Evolutionary conservation across 2,329 filamentous ascomycete species (phyloP), one percentile per base, ranked within the genome.

Genomic region (Ustilaginoidea virens): DNA sequence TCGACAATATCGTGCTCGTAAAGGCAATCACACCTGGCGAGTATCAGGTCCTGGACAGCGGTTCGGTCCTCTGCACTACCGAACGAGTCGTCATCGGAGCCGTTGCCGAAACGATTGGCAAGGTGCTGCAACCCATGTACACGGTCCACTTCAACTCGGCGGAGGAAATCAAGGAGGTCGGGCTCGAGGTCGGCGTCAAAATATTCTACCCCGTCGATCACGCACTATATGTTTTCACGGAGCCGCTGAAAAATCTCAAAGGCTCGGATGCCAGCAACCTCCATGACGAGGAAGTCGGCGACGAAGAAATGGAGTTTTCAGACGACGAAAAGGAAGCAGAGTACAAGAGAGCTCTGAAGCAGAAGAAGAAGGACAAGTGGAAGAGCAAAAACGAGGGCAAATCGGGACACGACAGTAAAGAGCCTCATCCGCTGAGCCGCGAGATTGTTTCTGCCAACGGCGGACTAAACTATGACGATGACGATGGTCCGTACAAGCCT

Each of bases 321-420:
- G 90, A 98, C 41, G 90, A 98, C 44, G 90, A 98, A 54, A 80
- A 81, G 41, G 90, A 98, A 53, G 78, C 79, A 6, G 81, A 85
- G 42, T 73, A 83, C 48, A 92, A 79, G 56, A 60, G 69, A 32
- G 65, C 66, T 34, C 43, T 72, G 29, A 85, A 85, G 53, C 66
- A 74, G 37, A 77, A 77, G 52, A 71, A 67, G 42, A 69, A 62
- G 45, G 60, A 60, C 17, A 53, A 50, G 35, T 51, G 44, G 44
- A 60, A 58, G 35, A 57, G 53, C 29, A 62, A 51, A 36, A 55
- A 52, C 24, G 55, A 52, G 18, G 50, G 48, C 13, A 54, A 54
- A 14, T 49, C 51, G 27, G 33, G 45, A 34, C 47, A 39, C 15
- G 46, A 46, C 35, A 41, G 46, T 35, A 45, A 50, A 39, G 46